Base-by-base conservation (phyloP, 2,329 filamentous ascomycete species). In the Parastagonospora nodorum region DNA sequence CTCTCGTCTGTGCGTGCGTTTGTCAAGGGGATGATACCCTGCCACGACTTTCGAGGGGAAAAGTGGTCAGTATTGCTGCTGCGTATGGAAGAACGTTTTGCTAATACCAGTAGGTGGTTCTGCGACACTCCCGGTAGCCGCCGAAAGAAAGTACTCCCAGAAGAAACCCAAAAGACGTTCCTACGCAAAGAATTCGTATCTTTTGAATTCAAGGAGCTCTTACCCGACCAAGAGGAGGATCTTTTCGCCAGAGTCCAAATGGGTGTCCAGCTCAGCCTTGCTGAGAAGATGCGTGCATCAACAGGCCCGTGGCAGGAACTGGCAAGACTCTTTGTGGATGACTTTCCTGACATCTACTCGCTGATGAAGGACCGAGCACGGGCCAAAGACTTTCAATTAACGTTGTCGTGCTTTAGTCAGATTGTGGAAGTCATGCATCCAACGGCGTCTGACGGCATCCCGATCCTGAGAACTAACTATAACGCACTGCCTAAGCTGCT, bases 171-270 rank as follows among this genome's bases (percentile, higher is more conserved):
- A 45, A 58, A 67, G 12, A 52, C 71, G 12, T 80, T 81, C 45
- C 51, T 73, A 1, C 48, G 59, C 1, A 74, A 74, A 42, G 68
- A 74, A 4, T 72, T 81, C 35, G 69, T 78, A 5, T 75, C 74
- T 19, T 77, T 75, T 29, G 77, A 80, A 38, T 80, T 76, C 53
- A 55, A 63, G 5, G 63, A 75, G 15, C 58, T 81, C 3, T 67
- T 61, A 4, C 51, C 63, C 10, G 66, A 71, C 10, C 76, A 78
- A 45, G 78, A 80, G 52, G 77, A 80, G 48, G 78, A 78, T 9
- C 69, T 80, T 42, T 80, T 80, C 51, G 73, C 77, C 6, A 66
- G 78, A 11, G 78, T 80, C 0, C 78, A 81, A 45, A 71, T 76
- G 51, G 78, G 78, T 8, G 62, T 80, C 6, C 73, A 74, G 28